A percentile compares a stretch with the other conserved stretches of the same genome.
phyloP scores from a whole-genome alignment of 116 monocot genomes.

The Phalaenopsis hybrid region DNA sequence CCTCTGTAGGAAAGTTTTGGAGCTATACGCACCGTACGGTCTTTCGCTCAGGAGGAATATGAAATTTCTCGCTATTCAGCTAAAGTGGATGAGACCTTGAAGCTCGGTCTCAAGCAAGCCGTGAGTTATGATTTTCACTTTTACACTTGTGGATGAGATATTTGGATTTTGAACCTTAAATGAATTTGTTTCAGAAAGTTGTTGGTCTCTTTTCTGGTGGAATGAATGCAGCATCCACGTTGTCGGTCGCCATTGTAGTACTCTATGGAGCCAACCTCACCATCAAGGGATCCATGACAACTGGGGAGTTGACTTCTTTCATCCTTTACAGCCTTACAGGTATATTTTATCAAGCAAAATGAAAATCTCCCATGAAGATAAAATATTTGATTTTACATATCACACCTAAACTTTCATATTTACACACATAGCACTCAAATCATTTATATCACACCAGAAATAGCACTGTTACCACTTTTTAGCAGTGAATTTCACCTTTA shows the following conservation, averaged over 20 bases:
- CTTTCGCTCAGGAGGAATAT: conserved; percentile 83
- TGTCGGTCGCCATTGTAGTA: conserved; percentile 78
- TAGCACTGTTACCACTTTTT: too few species aligned
- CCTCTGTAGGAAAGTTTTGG: conserved; percentile 78
- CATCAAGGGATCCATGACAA: conserved; percentile 81
- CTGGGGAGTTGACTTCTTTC: conserved; percentile 89
- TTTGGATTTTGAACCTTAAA: background rate
- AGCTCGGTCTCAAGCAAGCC: conserved; percentile 92
- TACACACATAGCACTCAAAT: too few species aligned
- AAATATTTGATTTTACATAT: background rate
- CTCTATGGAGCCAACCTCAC: conserved; percentile 89
- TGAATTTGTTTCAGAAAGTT: conserved; percentile 52
- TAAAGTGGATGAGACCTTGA: conserved; percentile 86
- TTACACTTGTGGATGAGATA: background rate
- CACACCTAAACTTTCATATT: too few species aligned
- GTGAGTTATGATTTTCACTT: conserved; percentile 39
- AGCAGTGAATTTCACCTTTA: too few species aligned
- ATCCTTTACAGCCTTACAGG: conserved; percentile 98
- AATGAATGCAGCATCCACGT: conserved; percentile 75
- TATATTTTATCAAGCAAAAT: conserved; percentile 10
- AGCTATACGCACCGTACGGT: conserved; percentile 89
- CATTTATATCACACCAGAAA: too few species aligned
- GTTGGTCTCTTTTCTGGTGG: conserved; percentile 88
- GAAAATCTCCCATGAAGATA: background rate
- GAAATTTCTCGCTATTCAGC: conserved; percentile 85